phyloP scores from a whole-genome alignment of 1,284 basidiomycete genomes.

The Fomitopsis betulina region DNA sequence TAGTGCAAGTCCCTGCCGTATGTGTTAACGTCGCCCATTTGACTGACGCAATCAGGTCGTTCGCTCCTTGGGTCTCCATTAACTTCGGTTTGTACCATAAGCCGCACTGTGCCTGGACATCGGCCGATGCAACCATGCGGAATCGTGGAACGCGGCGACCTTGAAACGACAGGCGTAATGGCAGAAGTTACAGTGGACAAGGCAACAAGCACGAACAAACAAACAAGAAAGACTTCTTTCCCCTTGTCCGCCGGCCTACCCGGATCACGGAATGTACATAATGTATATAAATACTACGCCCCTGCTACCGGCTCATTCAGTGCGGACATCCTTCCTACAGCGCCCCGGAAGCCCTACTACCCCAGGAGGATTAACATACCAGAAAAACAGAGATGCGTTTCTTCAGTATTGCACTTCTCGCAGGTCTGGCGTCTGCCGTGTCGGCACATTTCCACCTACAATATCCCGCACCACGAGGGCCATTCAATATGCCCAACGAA shows the following conservation, averaged over 20 bases:
- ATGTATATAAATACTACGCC: background rate
- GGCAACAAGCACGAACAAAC: slow-evolving; percentile 19
- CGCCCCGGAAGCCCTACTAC: background rate
- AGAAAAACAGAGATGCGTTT: slow-evolving; percentile 27
- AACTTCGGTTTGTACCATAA: too few relatives aligned
- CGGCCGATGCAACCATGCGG: background rate
- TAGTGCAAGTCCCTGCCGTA: background rate
- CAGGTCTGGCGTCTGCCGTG: slow-evolving; percentile 29
- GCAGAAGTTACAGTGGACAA: background rate
- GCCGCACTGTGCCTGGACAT: background rate
- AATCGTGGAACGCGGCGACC: background rate
- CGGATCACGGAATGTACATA: background rate
- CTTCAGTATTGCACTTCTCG: slow-evolving; percentile 24
- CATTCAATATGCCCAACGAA: slow-evolving; percentile 54
- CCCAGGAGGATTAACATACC: background rate
- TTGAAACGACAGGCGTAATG: background rate
- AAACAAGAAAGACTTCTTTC: slow-evolving; percentile 31
- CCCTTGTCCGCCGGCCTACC: slow-evolving; percentile 5
- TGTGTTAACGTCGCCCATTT: background rate
- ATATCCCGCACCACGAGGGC: slow-evolving; percentile 59
- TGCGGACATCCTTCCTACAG: slow-evolving; percentile 6
- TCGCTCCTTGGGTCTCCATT: too few relatives aligned
- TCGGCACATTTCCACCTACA: slow-evolving; percentile 69
- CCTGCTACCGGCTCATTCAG: background rate
- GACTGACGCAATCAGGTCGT: too few relatives aligned